Conservation (phyloP, 73 alveolate species). For the Effrenium voratum region DNA sequence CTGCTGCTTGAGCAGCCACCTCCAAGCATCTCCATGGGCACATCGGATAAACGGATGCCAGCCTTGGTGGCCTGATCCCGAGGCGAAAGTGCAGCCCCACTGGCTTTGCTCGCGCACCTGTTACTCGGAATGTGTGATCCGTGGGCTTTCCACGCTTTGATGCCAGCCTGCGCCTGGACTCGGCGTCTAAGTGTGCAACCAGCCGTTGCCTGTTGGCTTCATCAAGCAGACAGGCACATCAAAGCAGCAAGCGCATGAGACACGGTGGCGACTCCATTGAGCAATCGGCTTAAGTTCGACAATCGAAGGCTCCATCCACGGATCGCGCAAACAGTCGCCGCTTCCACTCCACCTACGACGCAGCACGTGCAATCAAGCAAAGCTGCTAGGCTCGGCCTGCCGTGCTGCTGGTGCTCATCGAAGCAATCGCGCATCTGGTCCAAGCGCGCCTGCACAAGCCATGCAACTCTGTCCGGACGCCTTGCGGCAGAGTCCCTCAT, state of each 20-base stretch:
- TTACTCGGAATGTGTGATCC: background rate
- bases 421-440: conserved; percentile 76
- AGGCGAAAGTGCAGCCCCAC: too few relatives aligned
- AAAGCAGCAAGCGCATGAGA: too few relatives aligned
- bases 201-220: conserved; percentile 58
- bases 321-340: conserved; percentile 73
- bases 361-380: too few relatives aligned
- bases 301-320: conserved; percentile 80
- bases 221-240: too few relatives aligned
- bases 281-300: conserved; percentile 57
- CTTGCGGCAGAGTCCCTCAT: background rate
- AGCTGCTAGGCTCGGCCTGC: background rate
- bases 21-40: too few relatives aligned
- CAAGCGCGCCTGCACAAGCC: conserved; percentile 23
- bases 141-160: background rate
- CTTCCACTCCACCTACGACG: conserved; percentile 49
- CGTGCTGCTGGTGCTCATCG: conserved; percentile 50
- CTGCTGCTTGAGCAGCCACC: too few relatives aligned
- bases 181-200: conserved; percentile 69
- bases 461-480: background rate
- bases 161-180: conserved; percentile 56
- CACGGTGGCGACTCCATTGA: too few relatives aligned
- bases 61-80: too few relatives aligned
- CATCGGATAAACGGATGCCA: too few relatives aligned
- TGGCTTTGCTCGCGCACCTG: conserved; percentile 65